Percentiles rank a stretch among this genome's conserved stretches.
phyloP scores from a whole-genome alignment of 805 yeast species.

The Cyberlindnera subsufficiens region DNA sequence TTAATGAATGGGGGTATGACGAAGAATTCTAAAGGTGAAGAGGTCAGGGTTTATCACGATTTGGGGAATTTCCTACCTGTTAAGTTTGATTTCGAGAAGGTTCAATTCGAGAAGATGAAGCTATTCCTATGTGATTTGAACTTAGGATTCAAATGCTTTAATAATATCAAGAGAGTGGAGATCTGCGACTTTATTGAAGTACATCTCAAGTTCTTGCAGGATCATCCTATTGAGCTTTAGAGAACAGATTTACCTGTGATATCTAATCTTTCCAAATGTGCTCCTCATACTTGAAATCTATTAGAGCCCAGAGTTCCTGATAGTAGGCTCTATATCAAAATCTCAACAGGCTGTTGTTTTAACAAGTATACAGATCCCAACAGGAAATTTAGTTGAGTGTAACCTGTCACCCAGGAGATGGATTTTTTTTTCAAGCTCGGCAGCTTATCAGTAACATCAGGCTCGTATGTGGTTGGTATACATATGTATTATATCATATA shows the following conservation, averaged over 20 bases:
- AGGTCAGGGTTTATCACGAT: conserved; percentile 21
- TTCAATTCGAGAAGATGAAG: conserved; percentile 52
- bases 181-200: conserved; percentile 42
- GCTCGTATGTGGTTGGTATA: too few species aligned
- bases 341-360: too few species aligned
- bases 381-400: too few species aligned
- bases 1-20: conserved; percentile 19
- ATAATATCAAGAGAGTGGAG: conserved; percentile 30
- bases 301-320: too few species aligned
- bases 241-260: neutral
- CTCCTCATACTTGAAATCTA: neutral
- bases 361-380: too few species aligned
- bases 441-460: too few species aligned
- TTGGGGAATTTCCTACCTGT: conserved; percentile 26
- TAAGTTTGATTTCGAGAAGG: conserved; percentile 43
- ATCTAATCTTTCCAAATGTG: neutral
- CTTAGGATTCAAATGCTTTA: conserved; percentile 39
- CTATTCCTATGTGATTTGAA: conserved; percentile 45
- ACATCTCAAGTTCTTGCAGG: conserved; percentile 38
- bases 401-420: too few species aligned
- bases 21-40: conserved; percentile 13
- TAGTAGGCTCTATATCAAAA: too few species aligned
- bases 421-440: too few species aligned
- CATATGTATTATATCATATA: too few species aligned
- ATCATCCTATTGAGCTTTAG: conserved; percentile 8